Evolutionary conservation across 371 early-diverging fungal genomes (phyloP).

Genomic region (Gilbertella persicaria): DNA sequence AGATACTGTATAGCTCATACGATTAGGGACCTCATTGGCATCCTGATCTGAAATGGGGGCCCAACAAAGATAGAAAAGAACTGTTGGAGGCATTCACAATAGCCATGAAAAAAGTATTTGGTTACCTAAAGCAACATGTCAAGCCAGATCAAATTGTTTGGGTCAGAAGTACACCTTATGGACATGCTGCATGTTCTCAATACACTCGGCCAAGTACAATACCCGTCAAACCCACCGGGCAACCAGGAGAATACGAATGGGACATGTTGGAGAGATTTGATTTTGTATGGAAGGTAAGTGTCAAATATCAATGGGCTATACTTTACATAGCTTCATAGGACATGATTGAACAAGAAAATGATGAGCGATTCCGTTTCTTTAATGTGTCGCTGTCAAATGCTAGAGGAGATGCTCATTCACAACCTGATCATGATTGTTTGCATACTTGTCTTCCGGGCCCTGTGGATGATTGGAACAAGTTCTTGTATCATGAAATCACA

Average conservation of each 20-base stretch:
- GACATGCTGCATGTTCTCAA: conserved; percentile 40
- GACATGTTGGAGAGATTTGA: conserved; percentile 40
- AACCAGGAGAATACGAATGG: conserved; percentile 42
- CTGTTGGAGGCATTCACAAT: conserved; percentile 27
- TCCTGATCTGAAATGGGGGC: conserved; percentile 37
- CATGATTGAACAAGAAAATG: conserved; percentile 22
- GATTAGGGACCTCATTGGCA: conserved; percentile 48
- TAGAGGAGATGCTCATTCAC: conserved; percentile 44
- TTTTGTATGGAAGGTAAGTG: conserved; percentile 30
- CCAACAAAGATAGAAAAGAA: conserved; percentile 27
- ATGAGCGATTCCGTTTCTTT: conserved; percentile 32
- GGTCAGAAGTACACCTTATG: conserved; percentile 41
- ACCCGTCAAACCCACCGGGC: conserved; percentile 20
- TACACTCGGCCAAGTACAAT: conserved; percentile 23
- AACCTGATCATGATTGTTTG: conserved; percentile 28
- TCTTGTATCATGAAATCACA: conserved; percentile 37
- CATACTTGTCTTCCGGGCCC: conserved; percentile 41
- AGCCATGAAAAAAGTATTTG: conserved; percentile 30
- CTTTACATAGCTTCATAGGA: conserved; percentile 18
- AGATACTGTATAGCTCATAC: too few relatives aligned
- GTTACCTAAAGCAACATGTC: conserved; percentile 26
- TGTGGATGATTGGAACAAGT: conserved; percentile 39
- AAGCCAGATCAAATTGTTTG: conserved; percentile 36
- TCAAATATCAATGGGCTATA: too few relatives aligned
- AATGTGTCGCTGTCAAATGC: conserved; percentile 35